Base-by-base conservation (phyloP, 352 stramenopile genomes). In the Phytophthora litchii region DNA sequence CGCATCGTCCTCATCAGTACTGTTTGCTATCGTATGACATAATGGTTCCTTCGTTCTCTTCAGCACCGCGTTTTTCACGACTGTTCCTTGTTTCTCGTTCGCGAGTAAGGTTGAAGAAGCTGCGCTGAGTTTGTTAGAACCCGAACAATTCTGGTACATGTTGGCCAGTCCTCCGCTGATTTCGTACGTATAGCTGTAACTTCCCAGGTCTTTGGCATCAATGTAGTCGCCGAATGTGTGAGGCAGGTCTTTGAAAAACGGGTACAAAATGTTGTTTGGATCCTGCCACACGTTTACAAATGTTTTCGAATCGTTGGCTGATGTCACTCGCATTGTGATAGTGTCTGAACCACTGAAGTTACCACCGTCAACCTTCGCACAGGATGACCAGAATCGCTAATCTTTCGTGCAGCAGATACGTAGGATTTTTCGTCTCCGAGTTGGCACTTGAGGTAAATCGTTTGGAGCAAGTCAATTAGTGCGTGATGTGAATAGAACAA, bases 171-270 rank as follows among this genome's bases (percentile, higher is more conserved):
- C 65, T 6, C 76, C 75, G 1, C 60, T 72, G 40, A 86, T 63
- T 3, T 70, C 27, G 63, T 90, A 87, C 34, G 70, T 69, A 66
- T 88, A 88, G 64, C 69, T 88, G 67, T 88, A 79, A 10, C 53
- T 32, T 2, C 68, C 67, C n/a, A 88, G 44, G 41, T 83, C 70
- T 23, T 75, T 80, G 27, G 64, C 67, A 40, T 87, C 80, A 7
- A 82, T 56, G 23, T 78, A 76, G 25, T 81, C 69, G 0, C 23
- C 50, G 58, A 71, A 81, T 11, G 48, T 71, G 13, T 20, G 36
- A 4, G 77, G 80, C 1, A 90, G 34, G 53, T 78, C 74, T 23
- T 88, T 85, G 52, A 90, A 90, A 61, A 81, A 88, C 25, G 56
- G 68, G 21, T 86, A 86, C 16, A 88, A 42, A 3, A 64, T 70